These are phyloP conservation scores for Venturia carpophila DNA, from an alignment of 2,329 filamentous ascomycete species.

Conservation along the genomic window DNA sequence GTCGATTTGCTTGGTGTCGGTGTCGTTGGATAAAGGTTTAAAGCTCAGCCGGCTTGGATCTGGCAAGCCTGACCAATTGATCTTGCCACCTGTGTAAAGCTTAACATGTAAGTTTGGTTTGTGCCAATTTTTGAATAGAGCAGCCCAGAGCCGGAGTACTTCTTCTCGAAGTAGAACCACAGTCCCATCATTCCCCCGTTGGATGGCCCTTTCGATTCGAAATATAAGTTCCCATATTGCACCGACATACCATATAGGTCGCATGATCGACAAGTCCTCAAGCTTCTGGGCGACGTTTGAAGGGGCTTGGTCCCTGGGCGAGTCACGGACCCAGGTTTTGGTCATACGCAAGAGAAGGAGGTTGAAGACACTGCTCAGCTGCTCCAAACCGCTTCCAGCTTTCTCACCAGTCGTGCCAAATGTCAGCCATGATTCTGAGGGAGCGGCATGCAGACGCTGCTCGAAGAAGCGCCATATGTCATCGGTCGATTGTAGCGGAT, in stretches of 20 bases:
- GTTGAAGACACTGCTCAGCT: not conserved
- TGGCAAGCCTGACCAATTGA: constrained; percentile 14
- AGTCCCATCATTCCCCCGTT: not conserved
- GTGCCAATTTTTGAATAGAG: not conserved
- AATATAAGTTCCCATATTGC: constrained; percentile 5
- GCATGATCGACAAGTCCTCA: not conserved
- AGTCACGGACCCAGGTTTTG: not conserved
- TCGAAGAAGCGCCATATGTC: constrained; percentile 1
- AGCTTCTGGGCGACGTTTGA: not conserved
- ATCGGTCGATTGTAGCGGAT: not conserved
- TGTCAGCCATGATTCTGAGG: not conserved
- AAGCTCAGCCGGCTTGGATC: not conserved
- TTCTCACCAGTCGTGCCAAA: not conserved
- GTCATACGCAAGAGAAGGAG: constrained; percentile 2
- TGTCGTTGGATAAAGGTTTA: not conserved
- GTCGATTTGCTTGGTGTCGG: not conserved
- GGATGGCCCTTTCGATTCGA: not conserved
- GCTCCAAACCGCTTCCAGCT: not conserved
- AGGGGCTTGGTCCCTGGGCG: not conserved
- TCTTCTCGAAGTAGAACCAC: not conserved
- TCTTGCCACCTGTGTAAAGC: not conserved
- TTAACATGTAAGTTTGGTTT: not conserved
- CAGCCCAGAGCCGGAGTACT: constrained; percentile 1
- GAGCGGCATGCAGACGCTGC: not conserved
- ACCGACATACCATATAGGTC: constrained; percentile 6